These are phyloP conservation scores for Oropetium thomaeum DNA, from an alignment of 176 grass and related monocot genomes.

Conservation along the genomic window DNA sequence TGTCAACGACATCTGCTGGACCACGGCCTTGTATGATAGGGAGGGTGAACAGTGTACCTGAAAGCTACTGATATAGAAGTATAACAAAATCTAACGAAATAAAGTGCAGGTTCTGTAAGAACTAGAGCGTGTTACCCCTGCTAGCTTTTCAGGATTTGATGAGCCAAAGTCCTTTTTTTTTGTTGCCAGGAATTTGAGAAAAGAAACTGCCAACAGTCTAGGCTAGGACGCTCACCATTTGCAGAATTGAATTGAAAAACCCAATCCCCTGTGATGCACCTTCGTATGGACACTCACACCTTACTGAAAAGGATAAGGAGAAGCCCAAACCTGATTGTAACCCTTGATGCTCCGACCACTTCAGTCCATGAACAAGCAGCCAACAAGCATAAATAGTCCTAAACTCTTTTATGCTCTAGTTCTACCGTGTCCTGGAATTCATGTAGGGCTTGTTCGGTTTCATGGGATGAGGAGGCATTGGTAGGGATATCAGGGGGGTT, in stretches of 20 bases:
- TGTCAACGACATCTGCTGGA: slow-evolving; percentile 5
- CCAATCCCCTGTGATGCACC: no score
- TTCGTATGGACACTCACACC: no score
- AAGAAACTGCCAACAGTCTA: background rate
- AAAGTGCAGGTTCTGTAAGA: background rate
- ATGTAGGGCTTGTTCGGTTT: no score
- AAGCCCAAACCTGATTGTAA: background rate
- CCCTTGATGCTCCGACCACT: background rate
- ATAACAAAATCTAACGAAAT: background rate
- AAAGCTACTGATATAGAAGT: background rate
- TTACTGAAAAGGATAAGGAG: background rate
- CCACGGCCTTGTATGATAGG: slow-evolving; percentile 6
- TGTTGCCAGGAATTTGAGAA: background rate
- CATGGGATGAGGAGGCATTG: no score
- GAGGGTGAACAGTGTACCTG: background rate
- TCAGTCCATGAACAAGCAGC: background rate
- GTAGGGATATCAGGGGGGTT: no score
- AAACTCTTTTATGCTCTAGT: background rate
- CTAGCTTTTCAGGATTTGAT: background rate
- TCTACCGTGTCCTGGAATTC: background rate
- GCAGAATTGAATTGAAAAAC: background rate
- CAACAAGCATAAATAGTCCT: background rate
- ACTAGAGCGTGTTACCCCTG: background rate
- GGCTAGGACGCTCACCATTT: background rate
- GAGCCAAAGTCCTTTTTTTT: background rate